Evolutionary conservation across 1,284 basidiomycete species (phyloP).

Genomic region (Leccinum fuscescens): DNA sequence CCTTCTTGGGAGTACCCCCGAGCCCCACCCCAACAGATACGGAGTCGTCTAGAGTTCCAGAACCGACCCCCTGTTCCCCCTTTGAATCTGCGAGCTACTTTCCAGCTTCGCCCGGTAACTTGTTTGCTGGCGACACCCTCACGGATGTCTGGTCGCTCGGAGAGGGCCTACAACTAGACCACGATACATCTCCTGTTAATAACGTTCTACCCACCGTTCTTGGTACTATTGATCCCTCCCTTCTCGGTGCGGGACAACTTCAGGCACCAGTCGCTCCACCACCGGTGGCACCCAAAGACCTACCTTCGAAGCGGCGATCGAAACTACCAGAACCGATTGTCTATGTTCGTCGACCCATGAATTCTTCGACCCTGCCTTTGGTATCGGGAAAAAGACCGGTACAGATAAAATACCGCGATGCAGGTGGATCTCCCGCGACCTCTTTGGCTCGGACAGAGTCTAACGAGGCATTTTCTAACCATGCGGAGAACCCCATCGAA

Average conservation of each 20-base stretch:
- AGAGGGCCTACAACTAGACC: neutral
- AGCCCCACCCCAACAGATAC: constrained; percentile 19
- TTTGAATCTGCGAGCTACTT: constrained; percentile 2
- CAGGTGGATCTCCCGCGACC: neutral
- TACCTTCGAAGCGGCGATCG: constrained; percentile 7
- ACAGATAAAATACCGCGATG: constrained; percentile 32
- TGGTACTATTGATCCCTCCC: constrained; percentile 32
- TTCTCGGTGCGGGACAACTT: constrained; percentile 22
- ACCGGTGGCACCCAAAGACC: neutral
- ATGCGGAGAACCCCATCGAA: neutral
- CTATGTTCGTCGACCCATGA: constrained; percentile 30
- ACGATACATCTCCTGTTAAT: neutral
- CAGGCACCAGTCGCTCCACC: neutral
- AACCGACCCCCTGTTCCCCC: neutral
- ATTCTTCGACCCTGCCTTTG: constrained; percentile 21
- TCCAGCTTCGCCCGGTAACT: constrained; percentile 3
- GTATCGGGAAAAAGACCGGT: constrained; percentile 26
- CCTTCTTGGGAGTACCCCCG: constrained; percentile 31
- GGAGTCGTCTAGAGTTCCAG: neutral
- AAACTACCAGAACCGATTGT: constrained; percentile 28
- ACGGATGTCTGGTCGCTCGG: constrained; percentile 14
- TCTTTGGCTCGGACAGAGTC: constrained; percentile 2
- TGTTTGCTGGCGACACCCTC: constrained; percentile 2
- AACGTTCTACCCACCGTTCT: neutral
- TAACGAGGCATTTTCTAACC: constrained; percentile 1